Base-by-base conservation (phyloP, 2,329 filamentous ascomycete genomes). In the Monosporascus sp. region DNA sequence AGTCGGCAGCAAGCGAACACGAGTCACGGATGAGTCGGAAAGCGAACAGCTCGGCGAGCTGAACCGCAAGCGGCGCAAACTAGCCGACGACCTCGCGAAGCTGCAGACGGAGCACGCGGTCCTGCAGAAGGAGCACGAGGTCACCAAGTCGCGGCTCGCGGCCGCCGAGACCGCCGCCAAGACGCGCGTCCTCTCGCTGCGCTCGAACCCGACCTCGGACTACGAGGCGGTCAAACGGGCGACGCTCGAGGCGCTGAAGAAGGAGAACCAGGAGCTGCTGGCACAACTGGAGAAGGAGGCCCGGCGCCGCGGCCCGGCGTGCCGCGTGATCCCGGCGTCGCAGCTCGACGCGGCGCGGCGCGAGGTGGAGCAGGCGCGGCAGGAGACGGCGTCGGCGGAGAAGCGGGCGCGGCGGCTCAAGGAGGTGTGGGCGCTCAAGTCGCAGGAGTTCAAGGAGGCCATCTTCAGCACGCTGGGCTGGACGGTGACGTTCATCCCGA, bases 401-500 rank as follows among this genome's bases (percentile, higher is more conserved):
- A 99, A 97, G 72, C 86, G 89, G 47, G 88, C 89, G 58, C 80
- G 85, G 22, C 88, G 94, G 2, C 83, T 97, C 14, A 96, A 95
- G 63, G 89, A 97, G 66, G 94, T 97, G 53, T 99, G 90, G 88
- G 83, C 83, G 0, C 83, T 88, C 60, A 99, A 97, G 70, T 91
- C 89, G 1, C 85, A 88, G 63, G 94, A 99, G 73, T 97, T 99
- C 74, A 90, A 95, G 49, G 91, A 97, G 72, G 90, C 92, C 35
- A 92, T 99, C 54, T 92, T 92, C 58, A 90, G 86, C 20, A 87
- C 96, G 1, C 80, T 99, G 0, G 94, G 94, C 0, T 99, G 92
- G 88, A 93, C 93, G 50, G 84, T 97, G 14, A 91, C 94, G 35
- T 97, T 99, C 69, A 87, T 97, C 68, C 91, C 92, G n/a, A 96